Base-by-base conservation (phyloP, 2,329 filamentous ascomycete species). In the Colletotrichum shisoi region DNA sequence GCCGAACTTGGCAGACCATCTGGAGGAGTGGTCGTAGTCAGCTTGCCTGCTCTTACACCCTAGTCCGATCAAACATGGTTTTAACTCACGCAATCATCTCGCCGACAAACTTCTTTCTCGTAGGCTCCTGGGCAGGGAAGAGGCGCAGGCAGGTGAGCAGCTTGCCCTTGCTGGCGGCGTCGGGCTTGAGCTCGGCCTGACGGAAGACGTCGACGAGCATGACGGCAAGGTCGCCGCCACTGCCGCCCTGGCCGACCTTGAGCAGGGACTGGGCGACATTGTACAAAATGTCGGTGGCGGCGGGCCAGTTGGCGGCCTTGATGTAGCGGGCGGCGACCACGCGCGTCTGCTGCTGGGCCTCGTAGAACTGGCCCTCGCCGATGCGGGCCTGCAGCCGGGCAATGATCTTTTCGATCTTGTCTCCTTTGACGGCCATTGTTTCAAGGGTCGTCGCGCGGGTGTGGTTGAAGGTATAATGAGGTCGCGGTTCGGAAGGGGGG, bases 301-400 rank as follows among this genome's bases (percentile, higher is more conserved):
- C 90, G 72, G 85, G 78, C 86, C 91, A 97, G 84, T 94, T 94
- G 69, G 87, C 83, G 49, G 90, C 85, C 82, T 98, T 98, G 78
- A 94, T 89, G 81, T 99, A 96, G 65, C 96, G 93, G 45, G 93
- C 91, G 69, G 94, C 94, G 72, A 97, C 94, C 62, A 97, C 94
- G 70, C 95, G 93, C 71, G 97, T 92, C 83, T 99, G 95, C 80
- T 99, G 95, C 81, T 98, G 94, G 66, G 95, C 95, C 85, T 99
- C 95, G 83, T 99, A 99, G 85, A 88, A 97, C 77, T 95, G 90
- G 74, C 94, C 94, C 79, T 96, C 93, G 72, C 88, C 84, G 79
- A 97, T 97, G 79, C 93, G 94, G 79, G 91, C 84, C 81, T 94
- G 91, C 77, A 97, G 89, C 31, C 86, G 84, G 64, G 83, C 76